phyloP scores from a whole-genome alignment of 139 green algal genomes.

The Gonium pectorale region DNA sequence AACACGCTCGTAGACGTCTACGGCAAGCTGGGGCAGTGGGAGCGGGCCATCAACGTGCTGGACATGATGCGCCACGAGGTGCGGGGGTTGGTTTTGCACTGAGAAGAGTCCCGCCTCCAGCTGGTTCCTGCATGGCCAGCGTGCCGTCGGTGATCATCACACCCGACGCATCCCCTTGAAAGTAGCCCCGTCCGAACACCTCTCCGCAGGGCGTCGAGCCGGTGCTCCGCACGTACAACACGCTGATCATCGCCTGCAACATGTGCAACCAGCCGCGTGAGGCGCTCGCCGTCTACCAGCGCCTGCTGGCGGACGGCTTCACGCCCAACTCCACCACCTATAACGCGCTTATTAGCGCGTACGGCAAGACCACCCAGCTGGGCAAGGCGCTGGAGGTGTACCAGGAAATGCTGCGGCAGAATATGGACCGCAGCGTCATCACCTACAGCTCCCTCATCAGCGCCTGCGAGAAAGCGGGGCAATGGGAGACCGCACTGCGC shows the following conservation, averaged over 20 bases:
- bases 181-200: no score
- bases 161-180: no score
- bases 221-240: slow-evolving; percentile 90
- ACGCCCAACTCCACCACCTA: slow-evolving; percentile 80
- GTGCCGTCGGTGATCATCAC: no score
- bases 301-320: slow-evolving; percentile 67
- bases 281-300: slow-evolving; percentile 70
- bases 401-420: slow-evolving; percentile 74
- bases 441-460: slow-evolving; percentile 88
- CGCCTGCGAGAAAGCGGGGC: slow-evolving; percentile 81
- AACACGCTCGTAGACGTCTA: slow-evolving; percentile 79
- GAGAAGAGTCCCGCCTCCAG: no score
- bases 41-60: slow-evolving; percentile 69
- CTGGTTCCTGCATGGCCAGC: no score
- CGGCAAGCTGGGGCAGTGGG: slow-evolving; percentile 82
- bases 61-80: slow-evolving; percentile 65
- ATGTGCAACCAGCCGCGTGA: slow-evolving; percentile 85
- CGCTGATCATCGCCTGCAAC: slow-evolving; percentile 90
- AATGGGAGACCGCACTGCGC: slow-evolving; percentile 85
- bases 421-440: slow-evolving; percentile 79
- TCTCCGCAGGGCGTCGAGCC: slow-evolving; percentile 78
- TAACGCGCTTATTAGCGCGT: slow-evolving; percentile 79
- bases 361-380: slow-evolving; percentile 73
- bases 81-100: background rate
- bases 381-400: slow-evolving; percentile 70